Evolutionary conservation across 306 rosid genomes (phyloP), one percentile per base, ranked within the genome.

Genomic region (Cyamopsis tetragonoloba): DNA sequence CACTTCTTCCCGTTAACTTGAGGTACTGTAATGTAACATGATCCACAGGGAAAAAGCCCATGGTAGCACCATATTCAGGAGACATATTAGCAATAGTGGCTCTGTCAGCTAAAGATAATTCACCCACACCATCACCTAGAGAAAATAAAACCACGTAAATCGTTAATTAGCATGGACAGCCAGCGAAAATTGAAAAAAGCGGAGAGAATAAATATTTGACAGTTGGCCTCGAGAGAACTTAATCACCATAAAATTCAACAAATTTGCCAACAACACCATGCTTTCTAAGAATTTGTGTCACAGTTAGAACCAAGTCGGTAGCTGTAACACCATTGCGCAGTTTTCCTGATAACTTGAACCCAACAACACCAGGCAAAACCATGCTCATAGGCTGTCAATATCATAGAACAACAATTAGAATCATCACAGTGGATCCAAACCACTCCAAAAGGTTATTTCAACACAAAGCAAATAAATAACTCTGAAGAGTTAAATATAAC

Each of bases 21-120:
- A 93, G 99, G 80, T 93, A 93, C 59, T 93, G 97, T 67, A 93
- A 83, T 39, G 98, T 92, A 75, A 92, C 91, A 54, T 81, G 96
- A 82, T 90, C 97, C 41, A 93, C 99, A 13, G 97, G 96, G 78
- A 93, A 93, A 88, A 90, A 93, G 13, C 97, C 99, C 99, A 95
- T 95, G 34, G 99, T 90, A 72, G 97, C 99, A 75, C 99, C 99
- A 83, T 95, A 95, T 59, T 95, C 99, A 1, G 97, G 99, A 76
- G 99, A 86, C 99, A 95, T 95, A 70, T 95, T 95, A 48, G 99
- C 99, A 71, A 95, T 95, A 37, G 99, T 95, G 54, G 99, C 97
- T 82, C 99, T 79, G 71, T 95, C 99, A 77, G 99, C 97, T 76
- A 93, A 79, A 23, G 98, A 86, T 72, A 93, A 78, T 64, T 86